Base-by-base conservation (phyloP, 495 filamentous ascomycete genomes). In the Cenococcum geophilum region DNA sequence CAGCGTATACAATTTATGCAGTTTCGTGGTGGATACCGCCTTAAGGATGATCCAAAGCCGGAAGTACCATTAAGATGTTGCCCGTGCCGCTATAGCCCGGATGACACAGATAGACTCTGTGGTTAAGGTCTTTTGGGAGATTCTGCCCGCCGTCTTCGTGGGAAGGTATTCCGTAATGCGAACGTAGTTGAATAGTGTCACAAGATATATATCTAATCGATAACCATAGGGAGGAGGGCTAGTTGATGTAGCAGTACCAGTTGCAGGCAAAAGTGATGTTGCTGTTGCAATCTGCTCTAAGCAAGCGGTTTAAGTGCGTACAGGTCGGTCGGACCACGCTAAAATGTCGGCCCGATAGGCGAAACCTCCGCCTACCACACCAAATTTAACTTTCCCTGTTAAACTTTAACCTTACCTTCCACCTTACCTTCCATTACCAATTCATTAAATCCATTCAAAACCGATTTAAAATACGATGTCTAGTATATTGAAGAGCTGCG, bases 1-100 rank as follows among this genome's bases (percentile, higher is more conserved):
- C 47, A 58, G 36, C 56, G 42, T 37, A 58, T 10, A 37, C 16
- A 45, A 58, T 58, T 43, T 37, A 37, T 34, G 56, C 56, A 48
- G 56, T 58, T 58, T 58, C 56, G 27, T 58, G 36, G 56, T 58
- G 36, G 35, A 52, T 23, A 58, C 56, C 56, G 23, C 36, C 56
- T 58, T 48, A 27, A 18, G 56, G 27, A 58, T 58, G 36, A 58
- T 58, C 56, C n/a, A 48, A 58, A 58, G 56, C 56, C 9, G 35
- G 36, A 48, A 58, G 42, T 22, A 47, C 36, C n/a, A 58, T 22
- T 45, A 58, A 58, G 42, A 58, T 58, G 42, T 58, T 58, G 20
- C 42, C 42, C 12, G 42, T 48, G n/a, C 47, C 56, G 42, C n/a
- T 32, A 45, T 58, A 58, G 35, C 56, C 56, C 35, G 56, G 56